Evolutionary conservation across 371 early-diverging fungal genomes (phyloP), one percentile per base, ranked within the genome.

Genomic region (Mortierella sp.): DNA sequence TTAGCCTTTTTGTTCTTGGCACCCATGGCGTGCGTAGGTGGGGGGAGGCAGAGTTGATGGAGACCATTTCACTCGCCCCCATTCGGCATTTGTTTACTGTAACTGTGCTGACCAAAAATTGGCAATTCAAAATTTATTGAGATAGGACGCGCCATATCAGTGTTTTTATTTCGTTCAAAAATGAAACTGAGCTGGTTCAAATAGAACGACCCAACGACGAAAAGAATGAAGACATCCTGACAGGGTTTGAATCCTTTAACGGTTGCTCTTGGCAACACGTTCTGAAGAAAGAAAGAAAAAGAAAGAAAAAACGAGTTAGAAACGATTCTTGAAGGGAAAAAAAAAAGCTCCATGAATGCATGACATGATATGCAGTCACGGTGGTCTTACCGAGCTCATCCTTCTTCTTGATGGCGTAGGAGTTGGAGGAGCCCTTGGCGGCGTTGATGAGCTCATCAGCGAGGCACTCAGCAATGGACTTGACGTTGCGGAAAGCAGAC

Each of bases 371-470:
- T 29, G 14, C 1, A 14, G n/a, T n/a, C 46, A 24, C 5, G 8
- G 65, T 18, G 4, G 1, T 35, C 65, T 38, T 63, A 63, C 65
- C 68, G 77, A 99, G 94, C 93, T 99, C 99, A 92, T 99, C 99
- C 97, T 99, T 99, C 97, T 99, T 99, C 97, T 99, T 98, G 95
- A 99, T 99, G 89, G 98, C 99, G 89, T 99, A 99, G 74, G 97
- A 97, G 97, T 99, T 99, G 91, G 99, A 97, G 75, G 98, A 98
- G 83, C 99, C 99, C 95, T 89, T 97, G 88, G 98, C 96, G 82
- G 99, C 99, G 93, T 98, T 99, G 94, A 99, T 99, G 89, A 99
- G 95, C 93, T 99, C 99, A 92, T 99, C 99, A 88, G 99, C 99
- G 84, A 99, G 97, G 93, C 99, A 98, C 94, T 99, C 99, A 84